phyloP scores from a whole-genome alignment of 352 stramenopile species.

The Phytophthora colocasiae region DNA sequence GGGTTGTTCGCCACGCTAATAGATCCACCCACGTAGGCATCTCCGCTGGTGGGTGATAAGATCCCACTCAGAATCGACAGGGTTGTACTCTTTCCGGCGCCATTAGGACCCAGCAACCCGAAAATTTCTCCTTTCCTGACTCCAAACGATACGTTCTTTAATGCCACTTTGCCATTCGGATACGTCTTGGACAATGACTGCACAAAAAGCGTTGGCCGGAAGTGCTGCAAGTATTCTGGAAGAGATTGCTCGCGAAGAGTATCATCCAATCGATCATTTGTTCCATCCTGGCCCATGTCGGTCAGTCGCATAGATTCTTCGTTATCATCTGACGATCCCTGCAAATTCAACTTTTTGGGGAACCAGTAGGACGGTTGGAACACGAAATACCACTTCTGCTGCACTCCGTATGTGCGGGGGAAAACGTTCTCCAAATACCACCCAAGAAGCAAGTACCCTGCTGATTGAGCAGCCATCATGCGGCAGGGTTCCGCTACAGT shows the following conservation, averaged over 20 bases:
- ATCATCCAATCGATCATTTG: conserved; percentile 50
- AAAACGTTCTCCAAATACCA: conserved; percentile 96
- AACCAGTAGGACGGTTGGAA: conserved; percentile 89
- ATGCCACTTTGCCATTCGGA: conserved; percentile 76
- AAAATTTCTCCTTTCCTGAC: conserved; percentile 94
- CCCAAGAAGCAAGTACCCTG: conserved; percentile 90
- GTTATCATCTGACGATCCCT: conserved; percentile 24
- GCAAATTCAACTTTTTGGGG: conserved; percentile 12
- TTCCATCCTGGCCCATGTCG: conserved; percentile 29
- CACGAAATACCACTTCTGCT: conserved; percentile 94
- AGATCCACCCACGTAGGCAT: conserved; percentile 65
- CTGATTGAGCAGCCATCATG: conserved; percentile 84
- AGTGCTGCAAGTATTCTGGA: conserved; percentile 60
- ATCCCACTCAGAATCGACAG: conserved; percentile 97
- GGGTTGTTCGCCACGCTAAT: conserved; percentile 60
- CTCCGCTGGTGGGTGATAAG: conserved; percentile 76
- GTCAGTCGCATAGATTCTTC: conserved; percentile 35
- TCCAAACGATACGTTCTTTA: conserved; percentile 87
- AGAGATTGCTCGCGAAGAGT: conserved; percentile 74
- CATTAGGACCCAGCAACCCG: conserved; percentile 93
- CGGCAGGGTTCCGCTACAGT: conserved; percentile 52
- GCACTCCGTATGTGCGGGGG: conserved; percentile 91
- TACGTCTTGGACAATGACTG: conserved; percentile 71
- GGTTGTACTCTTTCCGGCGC: conserved; percentile 96
- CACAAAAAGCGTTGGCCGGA: conserved; percentile 66